Evolutionary conservation across 768 basidiomycete species (phyloP), one percentile per base, ranked within the genome.

Genomic region (Serendipita indica): DNA sequence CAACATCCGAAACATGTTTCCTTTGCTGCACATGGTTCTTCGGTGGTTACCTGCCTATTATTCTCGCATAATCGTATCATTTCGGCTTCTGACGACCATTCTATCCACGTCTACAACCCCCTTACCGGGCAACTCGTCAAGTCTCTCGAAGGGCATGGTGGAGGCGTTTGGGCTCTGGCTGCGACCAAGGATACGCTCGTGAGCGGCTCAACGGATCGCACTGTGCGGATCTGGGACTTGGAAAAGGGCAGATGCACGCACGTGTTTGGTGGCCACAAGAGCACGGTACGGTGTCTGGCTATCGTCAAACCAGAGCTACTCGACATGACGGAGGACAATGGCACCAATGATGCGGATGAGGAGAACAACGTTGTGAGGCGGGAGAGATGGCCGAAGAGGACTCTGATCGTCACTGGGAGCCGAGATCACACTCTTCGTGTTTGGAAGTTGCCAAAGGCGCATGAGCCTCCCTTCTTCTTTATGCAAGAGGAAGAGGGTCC

Each of bases 101-200:
- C 90, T 2, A 96, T 98, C 66, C 89, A 93, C 66, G 82, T 99
- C 45, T 97, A 94, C 69, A 86, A 84, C 22, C 92, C 89, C n/a
- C 69, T 77, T 27, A 87, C 84, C 0, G 94, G 94, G 12, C 76
- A 80, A 34, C 77, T 88, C 20, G 69, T 84, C 3, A 81, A 79
- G 39, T 79, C 83, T 1, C 76, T 98, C 39, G 78, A 86, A 60
- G 94, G 93, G 2, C 93, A 98, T 65, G 88, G 91, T 64, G 93
- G 93, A 54, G 93, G 93, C 16, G 91, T 98, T 1, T 98, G 93
- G 93, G 92, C 93, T 14, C 74, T 98, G n/a, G 86, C 87, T 3
- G 84, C 86, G 33, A 89, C 79, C 69, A 89, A 87, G 74, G 82
- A 90, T 68, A 79, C 85, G 27, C 79, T 92, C 16, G 92, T 94